These are phyloP conservation scores for Verticillium tricorpus DNA, from an alignment of 2,329 filamentous ascomycete species.

Conservation along the genomic window DNA sequence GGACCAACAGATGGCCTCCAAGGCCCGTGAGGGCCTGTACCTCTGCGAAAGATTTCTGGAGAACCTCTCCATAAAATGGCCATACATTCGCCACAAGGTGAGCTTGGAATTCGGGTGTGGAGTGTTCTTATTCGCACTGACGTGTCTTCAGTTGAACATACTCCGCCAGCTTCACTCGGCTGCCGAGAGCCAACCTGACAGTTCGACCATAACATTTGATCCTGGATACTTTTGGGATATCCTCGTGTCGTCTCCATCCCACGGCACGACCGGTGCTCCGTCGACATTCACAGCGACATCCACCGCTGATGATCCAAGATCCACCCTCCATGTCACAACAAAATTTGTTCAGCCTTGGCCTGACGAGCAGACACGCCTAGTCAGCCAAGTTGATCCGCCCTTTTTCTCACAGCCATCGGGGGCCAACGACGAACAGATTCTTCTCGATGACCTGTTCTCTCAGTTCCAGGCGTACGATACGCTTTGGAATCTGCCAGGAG, in stretches of 20 bases:
- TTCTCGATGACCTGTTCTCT: not conserved
- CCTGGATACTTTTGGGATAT: not conserved
- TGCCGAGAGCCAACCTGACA: not conserved
- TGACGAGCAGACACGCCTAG: not conserved
- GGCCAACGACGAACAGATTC: not conserved
- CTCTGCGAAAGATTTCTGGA: no score
- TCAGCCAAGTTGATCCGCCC: not conserved
- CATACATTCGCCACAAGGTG: no score
- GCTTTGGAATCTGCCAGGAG: not conserved
- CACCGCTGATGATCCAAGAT: not conserved
- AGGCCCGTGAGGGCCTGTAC: no score
- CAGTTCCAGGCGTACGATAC: not conserved
- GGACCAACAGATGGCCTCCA: no score
- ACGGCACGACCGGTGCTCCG: not conserved
- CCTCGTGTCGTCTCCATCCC: not conserved
- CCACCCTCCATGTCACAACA: not conserved
- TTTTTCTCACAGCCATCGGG: not conserved
- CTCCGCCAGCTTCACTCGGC: not conserved
- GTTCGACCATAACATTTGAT: not conserved
- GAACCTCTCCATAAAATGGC: no score
- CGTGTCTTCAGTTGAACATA: not conserved
- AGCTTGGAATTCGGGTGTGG: no score
- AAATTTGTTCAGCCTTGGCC: not conserved
- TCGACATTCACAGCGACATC: not conserved
- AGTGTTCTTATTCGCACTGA: no score